phyloP scores from a whole-genome alignment of 352 stramenopile genomes.

The Phytophthora sansomeana region DNA sequence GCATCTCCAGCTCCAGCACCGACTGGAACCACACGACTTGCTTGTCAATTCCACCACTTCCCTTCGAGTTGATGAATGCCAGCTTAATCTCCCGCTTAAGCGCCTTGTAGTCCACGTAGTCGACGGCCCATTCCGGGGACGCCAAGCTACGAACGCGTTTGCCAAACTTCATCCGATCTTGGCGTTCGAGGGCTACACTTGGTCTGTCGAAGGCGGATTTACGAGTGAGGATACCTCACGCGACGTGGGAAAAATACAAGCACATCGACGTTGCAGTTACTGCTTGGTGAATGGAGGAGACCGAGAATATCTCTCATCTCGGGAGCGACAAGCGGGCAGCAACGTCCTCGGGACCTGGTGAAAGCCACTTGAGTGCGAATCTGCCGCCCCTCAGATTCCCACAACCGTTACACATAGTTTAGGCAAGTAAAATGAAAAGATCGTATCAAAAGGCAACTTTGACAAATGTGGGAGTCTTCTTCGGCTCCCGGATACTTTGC shows the following conservation, averaged over 20 bases:
- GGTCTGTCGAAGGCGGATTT: conserved; percentile 16
- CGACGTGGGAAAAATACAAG: conserved; percentile 1
- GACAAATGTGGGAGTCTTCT: conserved; percentile 3
- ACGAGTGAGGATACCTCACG: conserved; percentile 19
- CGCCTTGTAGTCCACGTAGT: conserved; percentile 88
- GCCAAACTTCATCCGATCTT: conserved; percentile 78
- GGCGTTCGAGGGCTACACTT: neutral
- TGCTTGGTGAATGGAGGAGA: conserved; percentile 7
- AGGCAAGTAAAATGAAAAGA: neutral
- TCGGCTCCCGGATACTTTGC: too few species aligned
- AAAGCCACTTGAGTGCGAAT: neutral
- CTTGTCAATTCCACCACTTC: conserved; percentile 1
- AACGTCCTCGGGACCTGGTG: neutral
- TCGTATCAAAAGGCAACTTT: conserved; percentile 20
- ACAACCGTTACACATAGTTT: conserved; percentile 4
- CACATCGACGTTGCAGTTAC: conserved; percentile 7
- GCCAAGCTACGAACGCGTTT: conserved; percentile 80
- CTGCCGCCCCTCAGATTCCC: conserved; percentile 11
- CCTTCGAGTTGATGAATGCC: conserved; percentile 17
- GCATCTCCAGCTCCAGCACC: conserved; percentile 57
- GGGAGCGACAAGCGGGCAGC: neutral
- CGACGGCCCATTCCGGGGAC: conserved; percentile 58
- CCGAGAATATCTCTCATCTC: conserved; percentile 5
- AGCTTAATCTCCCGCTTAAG: conserved; percentile 76
- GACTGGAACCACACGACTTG: conserved; percentile 33